These are phyloP conservation scores for Fraxinus angustifolia DNA, from an alignment of 305 asterid genomes.

Conservation along the genomic window DNA sequence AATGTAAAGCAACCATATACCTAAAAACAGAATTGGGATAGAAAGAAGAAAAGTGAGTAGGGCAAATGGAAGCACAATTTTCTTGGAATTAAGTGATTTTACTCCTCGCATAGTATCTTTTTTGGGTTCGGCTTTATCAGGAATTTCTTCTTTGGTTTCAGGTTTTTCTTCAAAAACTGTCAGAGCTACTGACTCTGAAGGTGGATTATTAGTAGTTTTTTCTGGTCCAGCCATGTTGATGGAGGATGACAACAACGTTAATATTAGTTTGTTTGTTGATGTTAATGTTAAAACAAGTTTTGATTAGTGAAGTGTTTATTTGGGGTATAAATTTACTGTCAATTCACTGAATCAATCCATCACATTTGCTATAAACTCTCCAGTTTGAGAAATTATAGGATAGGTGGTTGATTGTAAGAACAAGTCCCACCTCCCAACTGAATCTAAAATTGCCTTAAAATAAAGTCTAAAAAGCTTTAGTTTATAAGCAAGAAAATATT, in stretches of 20 bases:
- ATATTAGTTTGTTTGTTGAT: background rate
- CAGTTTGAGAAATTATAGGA: slow-evolving; percentile 15
- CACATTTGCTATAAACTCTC: background rate
- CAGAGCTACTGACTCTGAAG: slow-evolving; percentile 7
- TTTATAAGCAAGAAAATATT: background rate
- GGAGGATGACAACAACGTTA: background rate
- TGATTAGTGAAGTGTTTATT: background rate
- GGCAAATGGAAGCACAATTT: slow-evolving; percentile 12
- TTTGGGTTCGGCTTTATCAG: background rate
- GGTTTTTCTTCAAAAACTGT: slow-evolving; percentile 14
- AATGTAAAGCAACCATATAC: slow-evolving; percentile 29
- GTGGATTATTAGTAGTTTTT: background rate
- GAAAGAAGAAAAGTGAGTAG: slow-evolving; percentile 33
- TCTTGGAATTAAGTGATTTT: slow-evolving; percentile 10
- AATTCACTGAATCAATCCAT: background rate
- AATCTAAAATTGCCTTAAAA: background rate
- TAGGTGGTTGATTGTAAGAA: slow-evolving; percentile 8
- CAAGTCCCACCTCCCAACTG: background rate
- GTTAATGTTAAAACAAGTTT: background rate
- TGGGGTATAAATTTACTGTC: slow-evolving; percentile 10
- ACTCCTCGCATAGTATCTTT: background rate
- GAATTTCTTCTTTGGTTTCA: background rate
- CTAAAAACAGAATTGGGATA: slow-evolving; percentile 27
- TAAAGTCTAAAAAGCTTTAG: background rate
- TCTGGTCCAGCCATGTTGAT: slow-evolving; percentile 21